Conservation (phyloP, 495 filamentous ascomycete species). For the Arthonia radiata region DNA sequence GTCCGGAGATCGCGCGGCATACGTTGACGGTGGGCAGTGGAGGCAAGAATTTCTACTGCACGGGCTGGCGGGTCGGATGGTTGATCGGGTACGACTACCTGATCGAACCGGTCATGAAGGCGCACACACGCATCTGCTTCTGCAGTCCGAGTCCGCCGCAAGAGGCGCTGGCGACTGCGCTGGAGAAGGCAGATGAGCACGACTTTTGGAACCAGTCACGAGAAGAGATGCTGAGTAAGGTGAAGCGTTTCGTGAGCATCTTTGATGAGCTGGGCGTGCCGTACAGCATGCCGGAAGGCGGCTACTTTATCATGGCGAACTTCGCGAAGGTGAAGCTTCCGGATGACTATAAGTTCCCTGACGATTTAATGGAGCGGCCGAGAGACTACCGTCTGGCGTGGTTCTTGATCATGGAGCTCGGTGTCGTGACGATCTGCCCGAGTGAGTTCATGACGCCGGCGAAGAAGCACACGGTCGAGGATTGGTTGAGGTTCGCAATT, state of each 20-base stretch:
- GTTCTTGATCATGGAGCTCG: slow-evolving; percentile 91
- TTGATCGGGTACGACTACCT: slow-evolving; percentile 71
- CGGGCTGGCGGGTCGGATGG: slow-evolving; percentile 80
- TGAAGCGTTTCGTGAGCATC: slow-evolving; percentile 61
- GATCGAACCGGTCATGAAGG: slow-evolving; percentile 76
- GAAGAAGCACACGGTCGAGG: slow-evolving; percentile 66
- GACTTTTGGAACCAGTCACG: slow-evolving; percentile 78
- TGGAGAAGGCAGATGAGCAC: slow-evolving; percentile 63
- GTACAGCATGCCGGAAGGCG: slow-evolving; percentile 83
- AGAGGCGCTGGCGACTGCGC: slow-evolving; percentile 87
- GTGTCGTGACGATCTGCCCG: slow-evolving; percentile 85
- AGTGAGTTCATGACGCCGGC: slow-evolving; percentile 82
- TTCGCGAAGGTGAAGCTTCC: slow-evolving; percentile 66
- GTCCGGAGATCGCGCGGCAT: slow-evolving; percentile 59
- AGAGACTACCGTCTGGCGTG: slow-evolving; percentile 84
- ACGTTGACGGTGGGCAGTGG: slow-evolving; percentile 87
- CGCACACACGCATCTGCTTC: slow-evolving; percentile 93
- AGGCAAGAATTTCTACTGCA: slow-evolving; percentile 95
- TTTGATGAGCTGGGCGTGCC: slow-evolving; percentile 77
- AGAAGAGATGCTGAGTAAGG: slow-evolving; percentile 70
- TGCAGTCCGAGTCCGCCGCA: slow-evolving; percentile 79
- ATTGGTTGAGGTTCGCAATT: slow-evolving; percentile 86
- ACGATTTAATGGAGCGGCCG: slow-evolving; percentile 60
- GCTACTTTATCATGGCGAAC: slow-evolving; percentile 91
- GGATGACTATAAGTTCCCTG: slow-evolving; percentile 58